phyloP scores from a whole-genome alignment of 805 yeast species.

The Candida insectorum region DNA sequence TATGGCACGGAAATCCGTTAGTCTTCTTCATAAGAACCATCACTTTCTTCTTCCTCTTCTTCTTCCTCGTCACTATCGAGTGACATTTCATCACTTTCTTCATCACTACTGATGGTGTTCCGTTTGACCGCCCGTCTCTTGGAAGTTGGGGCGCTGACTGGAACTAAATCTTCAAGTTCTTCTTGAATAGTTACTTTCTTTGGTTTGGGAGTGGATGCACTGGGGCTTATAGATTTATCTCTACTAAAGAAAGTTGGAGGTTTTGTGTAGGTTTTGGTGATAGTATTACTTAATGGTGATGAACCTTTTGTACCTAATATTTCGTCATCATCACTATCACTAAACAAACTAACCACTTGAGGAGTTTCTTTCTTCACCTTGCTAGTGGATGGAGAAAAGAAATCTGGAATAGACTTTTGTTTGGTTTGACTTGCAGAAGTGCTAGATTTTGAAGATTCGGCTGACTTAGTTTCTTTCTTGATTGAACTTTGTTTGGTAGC shows the following conservation, averaged over 20 bases:
- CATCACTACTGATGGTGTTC: conserved; percentile 3
- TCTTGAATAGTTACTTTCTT: conserved; percentile 13
- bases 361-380: conserved; percentile 8
- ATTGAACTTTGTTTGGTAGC: not conserved
- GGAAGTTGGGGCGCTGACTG: conserved; percentile 7
- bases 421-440: conserved; percentile 7
- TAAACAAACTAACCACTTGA: conserved; percentile 16
- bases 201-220: conserved; percentile 3
- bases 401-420: conserved; percentile 12
- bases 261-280: not conserved
- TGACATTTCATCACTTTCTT: conserved; percentile 5
- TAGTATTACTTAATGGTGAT: conserved; percentile 6
- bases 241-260: conserved; percentile 1
- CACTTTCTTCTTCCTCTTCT: conserved; percentile 1
- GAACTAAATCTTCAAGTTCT: conserved; percentile 23
- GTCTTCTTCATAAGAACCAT: conserved; percentile 6
- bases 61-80: conserved; percentile 2
- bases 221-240: conserved; percentile 2
- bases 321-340: conserved; percentile 36
- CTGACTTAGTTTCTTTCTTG: conserved; percentile 4
- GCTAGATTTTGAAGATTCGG: not conserved
- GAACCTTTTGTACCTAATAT: conserved; percentile 15
- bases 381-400: conserved; percentile 15
- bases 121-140: conserved; percentile 8
- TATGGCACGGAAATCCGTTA: too few relatives aligned